phyloP scores from a whole-genome alignment of 495 filamentous ascomycete genomes.

The Staphylotrichum longicolle region DNA sequence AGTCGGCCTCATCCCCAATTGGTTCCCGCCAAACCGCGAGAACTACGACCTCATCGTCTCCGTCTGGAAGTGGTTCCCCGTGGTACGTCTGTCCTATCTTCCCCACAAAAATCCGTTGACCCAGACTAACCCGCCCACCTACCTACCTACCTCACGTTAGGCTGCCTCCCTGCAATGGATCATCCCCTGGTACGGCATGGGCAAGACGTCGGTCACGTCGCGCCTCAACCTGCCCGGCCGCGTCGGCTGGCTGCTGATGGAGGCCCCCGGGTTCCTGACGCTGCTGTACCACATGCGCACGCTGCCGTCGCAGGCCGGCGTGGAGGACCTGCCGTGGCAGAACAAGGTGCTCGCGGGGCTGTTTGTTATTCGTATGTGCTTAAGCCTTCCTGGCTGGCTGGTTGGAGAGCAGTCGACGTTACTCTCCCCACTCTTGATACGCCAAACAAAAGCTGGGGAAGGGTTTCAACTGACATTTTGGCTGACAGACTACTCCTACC shows the following conservation, averaged over 20 bases:
- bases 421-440: too few relatives aligned
- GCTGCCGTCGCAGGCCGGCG: slow-evolving; percentile 51
- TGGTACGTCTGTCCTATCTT: slow-evolving; percentile 28
- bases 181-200: slow-evolving; percentile 64
- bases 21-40: slow-evolving; percentile 54
- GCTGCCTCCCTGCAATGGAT: slow-evolving; percentile 62
- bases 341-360: slow-evolving; percentile 65
- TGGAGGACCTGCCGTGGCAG: slow-evolving; percentile 55
- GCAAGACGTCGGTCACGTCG: slow-evolving; percentile 78
- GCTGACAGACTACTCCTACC: slow-evolving; percentile 69
- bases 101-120: not conserved
- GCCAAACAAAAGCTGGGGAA: too few relatives aligned
- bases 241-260: slow-evolving; percentile 83
- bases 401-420: too few relatives aligned
- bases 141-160: slow-evolving; percentile 21
- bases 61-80: slow-evolving; percentile 52
- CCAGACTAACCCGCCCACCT: slow-evolving; percentile 29
- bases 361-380: slow-evolving; percentile 56
- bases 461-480: too few relatives aligned
- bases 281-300: slow-evolving; percentile 73
- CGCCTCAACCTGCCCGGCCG: slow-evolving; percentile 85
- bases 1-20: slow-evolving; percentile 43
- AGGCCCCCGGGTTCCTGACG: slow-evolving; percentile 70
- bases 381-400: too few relatives aligned
- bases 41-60: slow-evolving; percentile 50